These are phyloP conservation scores for Gynostemma pentaphyllum DNA, from an alignment of 306 rosid species.

Conservation along the genomic window DNA sequence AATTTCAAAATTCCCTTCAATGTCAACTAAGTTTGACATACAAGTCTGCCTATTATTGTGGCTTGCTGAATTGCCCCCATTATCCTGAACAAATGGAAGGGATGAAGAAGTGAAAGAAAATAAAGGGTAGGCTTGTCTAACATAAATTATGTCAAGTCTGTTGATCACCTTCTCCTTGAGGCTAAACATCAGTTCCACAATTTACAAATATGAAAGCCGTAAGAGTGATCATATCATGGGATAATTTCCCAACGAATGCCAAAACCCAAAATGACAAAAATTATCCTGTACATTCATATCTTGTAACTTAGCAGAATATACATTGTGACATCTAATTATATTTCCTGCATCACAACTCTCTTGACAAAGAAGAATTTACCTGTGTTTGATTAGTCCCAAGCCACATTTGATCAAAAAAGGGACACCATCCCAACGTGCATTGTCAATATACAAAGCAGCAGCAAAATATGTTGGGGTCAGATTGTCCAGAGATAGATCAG, in stretches of 20 bases:
- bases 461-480: conserved; percentile 82
- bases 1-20: too few relatives aligned
- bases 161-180: too few relatives aligned
- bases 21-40: too few relatives aligned
- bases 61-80: background rate
- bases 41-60: too few relatives aligned
- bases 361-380: conserved; percentile 30
- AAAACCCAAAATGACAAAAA: background rate
- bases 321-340: background rate
- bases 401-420: conserved; percentile 85
- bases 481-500: conserved; percentile 34
- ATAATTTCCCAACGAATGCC: too few relatives aligned
- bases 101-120: background rate
- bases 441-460: conserved; percentile 70
- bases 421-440: conserved; percentile 98
- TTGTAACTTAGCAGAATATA: background rate
- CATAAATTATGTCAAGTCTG: background rate
- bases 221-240: background rate
- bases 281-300: background rate
- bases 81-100: background rate
- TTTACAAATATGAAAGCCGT: too few relatives aligned
- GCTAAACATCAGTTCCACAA: background rate
- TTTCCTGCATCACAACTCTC: background rate
- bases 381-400: conserved; percentile 79
- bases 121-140: background rate